Evolutionary conservation across 805 yeast genomes (phyloP), one percentile per base, ranked within the genome.

Genomic region (Helenozyma rhizophorensis): DNA sequence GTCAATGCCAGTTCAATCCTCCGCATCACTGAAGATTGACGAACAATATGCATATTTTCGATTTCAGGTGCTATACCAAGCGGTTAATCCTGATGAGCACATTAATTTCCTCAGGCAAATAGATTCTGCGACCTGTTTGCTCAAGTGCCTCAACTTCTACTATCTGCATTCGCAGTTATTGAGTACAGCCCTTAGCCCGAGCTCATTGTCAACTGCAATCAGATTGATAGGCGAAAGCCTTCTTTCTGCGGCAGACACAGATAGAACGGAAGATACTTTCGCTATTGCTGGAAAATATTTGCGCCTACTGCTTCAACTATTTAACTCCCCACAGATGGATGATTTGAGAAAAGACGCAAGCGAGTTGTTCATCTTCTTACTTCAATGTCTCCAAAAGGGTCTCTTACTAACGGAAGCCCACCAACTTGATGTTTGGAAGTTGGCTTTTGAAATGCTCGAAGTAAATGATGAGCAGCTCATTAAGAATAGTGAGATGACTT

Each of bases 361-460:
- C 23, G 83, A 78, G 42, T 63, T 79, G 13, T 56, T 65, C 24
- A 50, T 56, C 1, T 79, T 76, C 68, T 39, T 76, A 7, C 25
- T 60, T 3, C 45, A 54, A 12, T 55, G 77, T 29, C 63, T 65
- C 4, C 54, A 58, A 1, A 72, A 65, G 21, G 46, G 53, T 3
- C 51, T 72, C 29, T 53, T 78, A 10, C 45, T 58, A 30, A 69
- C 76, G 1, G 65, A 59, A 14, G 14, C 15, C 2, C 58, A 73
- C 1, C 42, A 48, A 3, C 15, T 46, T 2, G 55, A 52, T 14
- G 53, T 69, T 14, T 48, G 67, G 3, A 44, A 43, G 10, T 49
- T 74, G 3, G 37, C 65, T 6, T 34, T 70, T 6, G 37, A 39
- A 22, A 34, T 68, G 19, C 40, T 40, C 4, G 31, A 24, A 11